Percentiles rank a stretch among this genome's conserved stretches.
These are phyloP conservation scores for Telfairia occidentalis DNA, from an alignment of 331 rosid species.

Conservation along the genomic window DNA sequence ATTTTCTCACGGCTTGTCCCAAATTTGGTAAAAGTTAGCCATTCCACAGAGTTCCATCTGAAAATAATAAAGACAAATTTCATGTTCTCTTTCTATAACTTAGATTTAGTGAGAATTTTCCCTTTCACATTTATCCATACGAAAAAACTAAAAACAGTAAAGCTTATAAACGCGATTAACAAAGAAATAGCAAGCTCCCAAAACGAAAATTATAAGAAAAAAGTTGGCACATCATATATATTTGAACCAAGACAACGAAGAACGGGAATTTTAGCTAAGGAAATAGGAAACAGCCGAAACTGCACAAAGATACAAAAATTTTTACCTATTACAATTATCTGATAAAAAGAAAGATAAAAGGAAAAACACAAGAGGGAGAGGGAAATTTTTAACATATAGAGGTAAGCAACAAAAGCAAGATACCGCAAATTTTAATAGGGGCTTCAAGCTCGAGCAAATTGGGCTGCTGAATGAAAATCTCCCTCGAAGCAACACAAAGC, in stretches of 20 bases:
- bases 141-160: neutral
- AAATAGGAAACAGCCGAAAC: neutral
- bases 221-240: neutral
- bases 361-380: neutral
- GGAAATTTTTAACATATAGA: neutral
- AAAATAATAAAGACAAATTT: neutral
- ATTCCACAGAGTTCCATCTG: neutral
- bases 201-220: neutral
- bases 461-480: slow-evolving; percentile 61
- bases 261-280: neutral
- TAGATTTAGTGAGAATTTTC: neutral
- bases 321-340: neutral
- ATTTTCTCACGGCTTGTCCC: neutral
- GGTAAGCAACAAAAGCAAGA: neutral
- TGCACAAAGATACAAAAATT: neutral
- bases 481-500: slow-evolving; percentile 56
- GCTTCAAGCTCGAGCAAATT: slow-evolving; percentile 87
- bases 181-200: neutral
- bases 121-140: neutral
- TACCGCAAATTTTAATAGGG: slow-evolving; percentile 78
- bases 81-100: neutral
- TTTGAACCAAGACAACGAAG: neutral
- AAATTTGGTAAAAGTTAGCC: neutral
- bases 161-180: neutral
- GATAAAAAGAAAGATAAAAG: neutral